Evolutionary conservation across 768 basidiomycete genomes (phyloP), one percentile per base, ranked within the genome.

Genomic region (Lactifluus echinatus): DNA sequence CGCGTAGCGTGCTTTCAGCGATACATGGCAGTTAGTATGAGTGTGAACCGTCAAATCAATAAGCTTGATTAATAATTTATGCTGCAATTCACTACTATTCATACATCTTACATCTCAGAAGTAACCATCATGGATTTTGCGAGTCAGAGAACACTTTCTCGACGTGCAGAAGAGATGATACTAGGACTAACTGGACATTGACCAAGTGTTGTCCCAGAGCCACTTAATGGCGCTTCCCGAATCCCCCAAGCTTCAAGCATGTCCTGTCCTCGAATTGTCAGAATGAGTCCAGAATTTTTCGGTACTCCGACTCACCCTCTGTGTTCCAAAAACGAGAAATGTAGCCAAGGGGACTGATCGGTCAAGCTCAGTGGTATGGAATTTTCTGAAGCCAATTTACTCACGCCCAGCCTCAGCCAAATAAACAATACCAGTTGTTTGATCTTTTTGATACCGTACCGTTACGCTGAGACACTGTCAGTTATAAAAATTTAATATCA

Each of bases 371-470:
- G 50, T 10, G 54, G 6, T 49, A 64, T 45, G 63, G 57, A 19
- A 21, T 14, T 8, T 36, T 7, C 11, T 42, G 15, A n/a, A 4
- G 28, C 17, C 11, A 12, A 47, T 42, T 21, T 2, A 61, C 78
- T 64, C 56, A 82, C 81, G 60, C 14, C 75, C 70, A 29, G 81
- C 81, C 50, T 78, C 76, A 14, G 78, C 66, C 70, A 82, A 73
- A 63, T 75, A 78, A 33, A 75, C 63, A 74, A 75, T 3, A 69
- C 59, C 19, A 64, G 68, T 19, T 5, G 44, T 10, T 2, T 4
- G 10, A 1, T 11, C 10, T 7, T 11, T 10, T 31, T 23, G 48
- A 28, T 39, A 44, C 14, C 11, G 14, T 34, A 40, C 5, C 3
- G 58, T 3, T 1, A 28, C 36, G 23, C 58, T 59, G 12, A 28